A percentile compares a stretch with the other conserved stretches of the same genome.
These are phyloP conservation scores for Russula ochroleuca DNA, from an alignment of 768 basidiomycete genomes.

Conservation along the genomic window DNA sequence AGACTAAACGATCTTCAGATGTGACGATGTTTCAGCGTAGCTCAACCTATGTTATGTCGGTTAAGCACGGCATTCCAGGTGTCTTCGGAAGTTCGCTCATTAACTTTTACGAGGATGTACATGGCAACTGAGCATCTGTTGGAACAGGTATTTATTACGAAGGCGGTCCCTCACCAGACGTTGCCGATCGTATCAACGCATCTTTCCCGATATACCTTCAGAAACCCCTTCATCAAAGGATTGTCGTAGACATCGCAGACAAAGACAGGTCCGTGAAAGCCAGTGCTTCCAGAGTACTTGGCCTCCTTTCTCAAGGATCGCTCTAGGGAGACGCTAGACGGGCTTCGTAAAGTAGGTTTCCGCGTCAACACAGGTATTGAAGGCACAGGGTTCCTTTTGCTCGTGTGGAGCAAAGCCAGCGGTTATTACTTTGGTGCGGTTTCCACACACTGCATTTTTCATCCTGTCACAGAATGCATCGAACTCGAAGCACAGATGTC, in stretches of 20 bases:
- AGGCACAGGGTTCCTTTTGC: slow-evolving; percentile 46
- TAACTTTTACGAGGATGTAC: neutral
- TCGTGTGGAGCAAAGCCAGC: slow-evolving; percentile 45
- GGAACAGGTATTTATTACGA: slow-evolving; percentile 22
- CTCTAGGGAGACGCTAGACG: slow-evolving; percentile 48
- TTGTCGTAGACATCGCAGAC: slow-evolving; percentile 45
- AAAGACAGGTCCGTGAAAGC: slow-evolving; percentile 43
- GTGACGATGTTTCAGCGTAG: slow-evolving; percentile 35
- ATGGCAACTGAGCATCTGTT: neutral
- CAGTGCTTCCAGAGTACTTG: neutral
- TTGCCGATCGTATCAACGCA: slow-evolving; percentile 52
- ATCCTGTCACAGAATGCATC: neutral
- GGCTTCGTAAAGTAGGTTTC: slow-evolving; percentile 53
- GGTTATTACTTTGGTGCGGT: slow-evolving; percentile 63
- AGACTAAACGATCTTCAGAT: slow-evolving; percentile 19
- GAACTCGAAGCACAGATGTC: slow-evolving; percentile 34
- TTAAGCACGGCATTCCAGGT: slow-evolving; percentile 28
- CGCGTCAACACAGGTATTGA: slow-evolving; percentile 46
- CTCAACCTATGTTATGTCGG: slow-evolving; percentile 38
- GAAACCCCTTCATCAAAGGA: slow-evolving; percentile 35
- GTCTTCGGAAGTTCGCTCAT: slow-evolving; percentile 21
- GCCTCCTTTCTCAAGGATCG: neutral
- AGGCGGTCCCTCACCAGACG: slow-evolving; percentile 36
- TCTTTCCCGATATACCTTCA: slow-evolving; percentile 35
- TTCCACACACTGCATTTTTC: neutral